phyloP scores from a whole-genome alignment of 345 rosid genomes.

The Dimocarpus longan region DNA sequence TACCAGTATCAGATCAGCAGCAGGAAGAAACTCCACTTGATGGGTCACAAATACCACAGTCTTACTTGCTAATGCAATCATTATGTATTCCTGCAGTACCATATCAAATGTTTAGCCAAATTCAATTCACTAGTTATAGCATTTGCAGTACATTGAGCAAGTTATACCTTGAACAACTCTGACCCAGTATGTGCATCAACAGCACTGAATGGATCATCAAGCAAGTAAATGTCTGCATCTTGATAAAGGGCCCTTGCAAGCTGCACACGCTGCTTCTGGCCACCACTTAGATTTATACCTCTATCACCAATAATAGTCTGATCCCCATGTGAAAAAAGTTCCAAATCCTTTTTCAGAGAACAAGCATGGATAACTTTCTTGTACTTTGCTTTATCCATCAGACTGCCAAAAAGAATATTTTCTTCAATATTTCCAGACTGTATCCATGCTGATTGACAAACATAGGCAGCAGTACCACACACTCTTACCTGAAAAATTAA shows the following conservation, averaged over 20 bases:
- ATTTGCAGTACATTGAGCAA: constrained; percentile 10
- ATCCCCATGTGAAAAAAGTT: constrained; percentile 97
- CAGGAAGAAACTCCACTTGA: constrained; percentile 98
- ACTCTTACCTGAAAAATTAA: constrained; percentile 70
- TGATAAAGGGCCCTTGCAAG: constrained; percentile 99
- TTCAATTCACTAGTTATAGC: constrained; percentile 20
- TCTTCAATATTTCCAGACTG: constrained; percentile 99
- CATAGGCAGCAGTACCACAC: constrained; percentile 96
- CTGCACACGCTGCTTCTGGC: constrained; percentile 99
- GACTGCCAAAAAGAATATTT: constrained; percentile 96
- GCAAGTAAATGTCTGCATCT: constrained; percentile 96
- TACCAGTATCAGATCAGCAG: constrained; percentile 96
- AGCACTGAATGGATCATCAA: constrained; percentile 99
- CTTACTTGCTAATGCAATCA: constrained; percentile 79
- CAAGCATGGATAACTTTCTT: constrained; percentile 93
- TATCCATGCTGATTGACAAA: constrained; percentile 99
- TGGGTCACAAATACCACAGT: constrained; percentile 97
- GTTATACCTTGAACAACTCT: constrained; percentile 86
- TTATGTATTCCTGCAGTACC: constrained; percentile 84
- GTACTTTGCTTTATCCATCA: constrained; percentile 90
- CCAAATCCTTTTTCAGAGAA: constrained; percentile 91
- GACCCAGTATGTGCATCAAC: constrained; percentile 99
- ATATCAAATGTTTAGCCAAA: constrained; percentile 32
- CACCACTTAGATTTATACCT: constrained; percentile 98
- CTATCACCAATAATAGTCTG: constrained; percentile 99